phyloP scores from a whole-genome alignment of 1,284 basidiomycete species.

The Anthracocystis walkeri region DNA sequence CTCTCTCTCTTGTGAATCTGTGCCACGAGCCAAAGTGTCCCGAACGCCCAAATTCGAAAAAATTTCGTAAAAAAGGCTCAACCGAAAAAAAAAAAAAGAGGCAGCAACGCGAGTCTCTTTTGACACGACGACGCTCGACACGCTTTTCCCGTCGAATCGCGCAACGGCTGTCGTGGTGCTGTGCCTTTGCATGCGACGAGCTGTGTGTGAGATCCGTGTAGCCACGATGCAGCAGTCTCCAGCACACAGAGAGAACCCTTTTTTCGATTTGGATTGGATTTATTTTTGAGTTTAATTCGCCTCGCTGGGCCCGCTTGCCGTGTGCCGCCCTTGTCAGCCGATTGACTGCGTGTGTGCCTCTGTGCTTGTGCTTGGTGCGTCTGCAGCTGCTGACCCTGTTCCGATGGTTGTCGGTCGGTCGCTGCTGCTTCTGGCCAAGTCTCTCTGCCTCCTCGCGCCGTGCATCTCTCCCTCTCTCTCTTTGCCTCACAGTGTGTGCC shows the following conservation, averaged over 20 bases:
- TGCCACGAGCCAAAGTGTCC: neutral
- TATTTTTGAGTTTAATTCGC: slow-evolving; percentile 7
- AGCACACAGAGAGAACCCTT: neutral
- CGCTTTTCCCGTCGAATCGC: slow-evolving; percentile 1
- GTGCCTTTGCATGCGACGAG: neutral
- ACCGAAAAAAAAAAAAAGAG: neutral
- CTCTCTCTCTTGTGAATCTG: neutral
- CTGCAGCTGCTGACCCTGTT: slow-evolving; percentile 4
- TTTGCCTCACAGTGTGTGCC: neutral
- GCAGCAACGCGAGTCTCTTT: slow-evolving; percentile 5
- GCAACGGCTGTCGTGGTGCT: neutral
- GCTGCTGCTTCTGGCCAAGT: neutral
- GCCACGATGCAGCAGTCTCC: neutral
- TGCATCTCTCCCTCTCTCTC: neutral
- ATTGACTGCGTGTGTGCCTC: too few species aligned
- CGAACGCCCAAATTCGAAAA: slow-evolving; percentile 3
- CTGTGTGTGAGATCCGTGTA: neutral
- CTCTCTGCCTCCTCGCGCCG: neutral
- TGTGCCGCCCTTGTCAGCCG: neutral
- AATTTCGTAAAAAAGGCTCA: neutral
- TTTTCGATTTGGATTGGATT: neutral
- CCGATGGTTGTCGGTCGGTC: slow-evolving; percentile 4
- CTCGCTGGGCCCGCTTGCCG: neutral
- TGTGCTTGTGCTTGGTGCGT: too few species aligned
- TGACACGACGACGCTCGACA: neutral